Evolutionary conservation across 495 filamentous ascomycete species (phyloP), one percentile per base, ranked within the genome.

Genomic region (Elaphomyces granulatus): DNA sequence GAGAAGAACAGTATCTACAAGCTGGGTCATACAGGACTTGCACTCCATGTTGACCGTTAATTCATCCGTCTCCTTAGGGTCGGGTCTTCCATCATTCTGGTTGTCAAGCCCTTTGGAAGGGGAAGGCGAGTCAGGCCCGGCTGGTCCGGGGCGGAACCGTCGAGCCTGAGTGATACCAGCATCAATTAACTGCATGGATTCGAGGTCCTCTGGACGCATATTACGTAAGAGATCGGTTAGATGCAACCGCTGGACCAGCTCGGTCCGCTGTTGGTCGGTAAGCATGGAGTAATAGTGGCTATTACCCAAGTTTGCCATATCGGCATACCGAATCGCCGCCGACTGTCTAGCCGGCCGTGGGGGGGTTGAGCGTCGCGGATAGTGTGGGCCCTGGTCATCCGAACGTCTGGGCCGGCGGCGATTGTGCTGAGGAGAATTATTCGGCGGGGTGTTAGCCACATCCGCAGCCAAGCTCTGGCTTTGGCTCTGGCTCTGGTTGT

Each of bases 21-120:
- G 20, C 48, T 77, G 73, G 0, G 49, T 55, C 41, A 68, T 69
- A 48, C 73, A 77, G 20, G 74, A 58, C 39, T 68, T 66, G 45
- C 73, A 77, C 39, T 70, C 64, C 36, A 74, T 54, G 16, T 63
- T 67, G 18, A 72, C 46, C 21, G 49, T 66, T 58, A 75, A 49
- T 17, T 66, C 59, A 2, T 60, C 62, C 2, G 65, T 54, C 21
- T 59, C 61, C 40, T 67, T 55, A 2, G 71, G 65, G 14, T 56
- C 50, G 1, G 72, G 72, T 16, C 52, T 46, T 10, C 38, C 41
- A 34, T 56, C 41, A 8, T 38, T 38, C 18, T 43, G 39, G 16
- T 47, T 28, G 17, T 53, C 53, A 8, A 53, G 36, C 8, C 42
- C 34, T 21, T 43, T 50, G 20, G 42, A 26, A 7, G 20, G 20